Evolutionary conservation across 805 yeast genomes (phyloP), one percentile per base, ranked within the genome.

Genomic region (Nakazawaea laoshanensis): DNA sequence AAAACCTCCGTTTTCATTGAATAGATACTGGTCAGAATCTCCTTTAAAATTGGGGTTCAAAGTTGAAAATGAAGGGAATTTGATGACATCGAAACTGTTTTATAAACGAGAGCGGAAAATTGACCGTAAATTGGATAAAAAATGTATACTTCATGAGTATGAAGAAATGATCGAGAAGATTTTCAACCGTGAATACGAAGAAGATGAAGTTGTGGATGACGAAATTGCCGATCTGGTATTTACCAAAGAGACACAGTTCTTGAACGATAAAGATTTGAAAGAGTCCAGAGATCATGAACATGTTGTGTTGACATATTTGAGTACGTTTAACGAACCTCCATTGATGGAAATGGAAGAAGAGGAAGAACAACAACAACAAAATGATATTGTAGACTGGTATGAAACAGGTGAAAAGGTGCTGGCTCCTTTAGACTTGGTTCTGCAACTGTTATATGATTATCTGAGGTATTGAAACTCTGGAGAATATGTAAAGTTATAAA

Each of bases 221-320:
- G n/a, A 17, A 4, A 9, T 27, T 12, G 31, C 31, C 4, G 30
- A 29, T 13, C 14, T 4, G 18, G 11, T 30, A 8, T 28, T 36
- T 13, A 5, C 8, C 7, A 10, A 13, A 15, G 39, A 36, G 20
- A 12, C 35, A 7, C 13, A 9, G n/a, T 26, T 4, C n/a, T 23
- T 53, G 26, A 49, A 50, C 22, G 25, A 42, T 10, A 31, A 43
- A 20, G 58, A 53, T 29, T 32, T 39, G 14, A 42, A 44, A 31
- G 36, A 36, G n/a, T 45, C 54, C 7, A 36, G 48, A 13, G 42
- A 42, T 25, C 45, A 46, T 27, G 58, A 53, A 24, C 42, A 50
- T 27, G 19, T 43, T 5, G 27, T 52, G 5, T 36, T 53, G 30
- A 44, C 45, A 6, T 40, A 38, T 29, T 30, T 53, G 32, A 30